Base-by-base conservation (phyloP, 164 flowering plant genomes). In the Kingdonia uniflora region DNA sequence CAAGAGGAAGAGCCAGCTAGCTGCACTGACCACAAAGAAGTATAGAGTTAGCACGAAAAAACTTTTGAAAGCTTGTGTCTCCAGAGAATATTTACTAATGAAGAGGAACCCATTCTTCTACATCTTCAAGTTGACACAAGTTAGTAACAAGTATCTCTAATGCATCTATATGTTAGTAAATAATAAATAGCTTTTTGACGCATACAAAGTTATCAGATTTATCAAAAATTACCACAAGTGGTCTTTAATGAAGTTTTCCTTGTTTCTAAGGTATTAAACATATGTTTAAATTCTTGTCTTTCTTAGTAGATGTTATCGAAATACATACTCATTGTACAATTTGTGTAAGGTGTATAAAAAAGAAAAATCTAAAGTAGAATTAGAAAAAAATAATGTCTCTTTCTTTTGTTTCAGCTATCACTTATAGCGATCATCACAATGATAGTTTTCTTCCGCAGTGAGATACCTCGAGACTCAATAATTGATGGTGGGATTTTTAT, bases 101-200 rank as follows among this genome's bases (percentile, higher is more conserved):
- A 76, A 78, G 68, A 66, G 85, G 50, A 76, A 76, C 64, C 71
- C 77, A 4, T 79, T 79, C 19, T 65, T 78, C 19, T 76, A 74
- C 54, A 52, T 76, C 50, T 76, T 80, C 72, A 78, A 74, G 71
- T 41, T 73, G 26, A 12, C 45, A 23, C 77, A 74, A 54, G 83
- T 73, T 16, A 55, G 71, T 59, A 19, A 11, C 21, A 43, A 11
- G 33, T 56, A 19, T 10, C 38, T 17, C 45, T 29, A 21, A 51
- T 23, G 13, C 25, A 6, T 17, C 19, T 1, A 42, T 6, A 14
- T 44, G 4, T 3, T 29, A 49, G 35, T 29, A 29, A 29, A 4
- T 29, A 29, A 29, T 29, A 8, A 8, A 8, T 29, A 29, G n/a
- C n/a, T n/a, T n/a, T n/a, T n/a, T n/a, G n/a, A n/a, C n/a, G n/a